Base-by-base conservation (phyloP, 768 basidiomycete species). In the Pleurotus giganteus region DNA sequence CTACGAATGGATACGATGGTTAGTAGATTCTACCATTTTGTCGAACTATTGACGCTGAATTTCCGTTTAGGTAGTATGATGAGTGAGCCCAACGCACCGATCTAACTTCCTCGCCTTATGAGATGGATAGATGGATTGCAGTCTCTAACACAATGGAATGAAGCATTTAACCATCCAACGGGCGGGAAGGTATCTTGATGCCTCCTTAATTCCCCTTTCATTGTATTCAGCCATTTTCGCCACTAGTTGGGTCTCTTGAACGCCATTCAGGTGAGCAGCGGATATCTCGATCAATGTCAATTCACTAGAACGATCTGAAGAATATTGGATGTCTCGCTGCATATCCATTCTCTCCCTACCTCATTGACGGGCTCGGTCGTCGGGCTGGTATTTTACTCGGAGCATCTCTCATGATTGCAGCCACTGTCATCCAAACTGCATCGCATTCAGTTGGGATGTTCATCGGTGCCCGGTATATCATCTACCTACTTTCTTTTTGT, bases 301-400 rank as follows among this genome's bases (percentile, higher is more conserved):
- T 29, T n/a, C 17, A 13, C 26, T 29, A 43, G 26, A 42, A 15
- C 52, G 6, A 37, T 9, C 24, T 32, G 3, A 56, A 86, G 82
- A 85, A 80, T 63, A 84, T 88, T 53, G 86, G 86, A 45, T 65
- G 72, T 15, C 65, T 86, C 24, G 80, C 77, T 12, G 84, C 76
- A 7, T 82, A 81, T 59, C 85, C 85, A 24, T 80, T 86, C 65
- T 72, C 82, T 0, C 83, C 84, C 0, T 85, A 85, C 61, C 58
- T 84, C 29, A 76, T 84, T 12, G 86, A 88, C 60, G 77, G 78
- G 17, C 62, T 88, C 27, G 86, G 86, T 32, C 81, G 86, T 59
- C 75, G 83, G 17, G 64, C 65, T 3, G 72, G 82, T n/a, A 75
- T 88, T 23, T 75, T 81, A 63, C 60, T 86, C 23, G 86, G 86